Conservation (phyloP, 805 yeast genomes). For the Crinitomyces ghanaensis region DNA sequence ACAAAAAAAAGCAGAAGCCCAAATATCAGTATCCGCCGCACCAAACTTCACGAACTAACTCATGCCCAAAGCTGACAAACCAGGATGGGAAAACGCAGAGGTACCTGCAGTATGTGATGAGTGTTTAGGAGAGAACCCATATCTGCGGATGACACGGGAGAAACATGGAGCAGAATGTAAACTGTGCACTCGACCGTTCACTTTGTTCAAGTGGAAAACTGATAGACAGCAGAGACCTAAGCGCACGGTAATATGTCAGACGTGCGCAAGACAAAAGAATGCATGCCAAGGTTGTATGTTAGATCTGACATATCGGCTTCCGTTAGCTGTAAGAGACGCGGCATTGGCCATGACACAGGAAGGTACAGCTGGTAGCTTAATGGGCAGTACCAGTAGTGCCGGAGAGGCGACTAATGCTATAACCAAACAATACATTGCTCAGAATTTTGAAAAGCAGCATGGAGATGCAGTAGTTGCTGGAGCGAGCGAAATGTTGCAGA, state of each 20-base stretch:
- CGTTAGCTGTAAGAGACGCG: conserved; percentile 66
- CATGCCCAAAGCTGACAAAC: conserved; percentile 24
- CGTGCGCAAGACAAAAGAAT: conserved; percentile 69
- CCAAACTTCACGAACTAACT: no score
- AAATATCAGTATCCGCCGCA: no score
- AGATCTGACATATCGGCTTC: conserved; percentile 74
- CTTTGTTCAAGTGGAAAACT: conserved; percentile 65
- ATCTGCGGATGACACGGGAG: conserved; percentile 62
- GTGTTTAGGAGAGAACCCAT: conserved; percentile 60
- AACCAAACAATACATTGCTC: conserved; percentile 46
- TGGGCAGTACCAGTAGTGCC: conserved; percentile 16
- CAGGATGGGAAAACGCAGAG: conserved; percentile 27
- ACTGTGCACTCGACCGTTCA: conserved; percentile 75
- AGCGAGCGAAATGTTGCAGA: conserved; percentile 14
- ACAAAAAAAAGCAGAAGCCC: no score
- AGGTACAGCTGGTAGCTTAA: no score
- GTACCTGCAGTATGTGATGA: conserved; percentile 59
- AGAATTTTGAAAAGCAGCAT: conserved; percentile 26
- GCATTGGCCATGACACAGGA: conserved; percentile 63
- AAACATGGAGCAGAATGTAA: conserved; percentile 70
- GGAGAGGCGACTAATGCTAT: conserved; percentile 41
- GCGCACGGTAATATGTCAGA: conserved; percentile 61
- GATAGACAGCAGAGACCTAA: conserved; percentile 34
- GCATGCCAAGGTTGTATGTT: conserved; percentile 84
- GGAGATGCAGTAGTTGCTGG: conserved; percentile 15